Percentiles rank a stretch among this genome's conserved stretches.
Conservation (phyloP, 139 green algal species). For the Spirogloea muscicola region DNA sequence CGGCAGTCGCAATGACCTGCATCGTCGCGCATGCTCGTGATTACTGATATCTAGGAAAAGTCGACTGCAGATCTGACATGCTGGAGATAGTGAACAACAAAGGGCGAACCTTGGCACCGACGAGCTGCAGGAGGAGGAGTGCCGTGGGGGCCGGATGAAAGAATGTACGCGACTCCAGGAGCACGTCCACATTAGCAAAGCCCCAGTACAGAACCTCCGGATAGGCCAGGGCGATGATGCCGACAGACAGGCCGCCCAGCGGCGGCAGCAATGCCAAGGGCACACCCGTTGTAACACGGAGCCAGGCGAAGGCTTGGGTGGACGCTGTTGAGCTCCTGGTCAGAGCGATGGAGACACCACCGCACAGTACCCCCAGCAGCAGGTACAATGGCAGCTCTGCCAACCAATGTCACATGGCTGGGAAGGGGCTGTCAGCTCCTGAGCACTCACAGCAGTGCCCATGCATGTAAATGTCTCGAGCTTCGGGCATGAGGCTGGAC, state of each 20-base stretch:
- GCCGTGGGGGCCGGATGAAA: neutral
- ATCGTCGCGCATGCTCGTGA: too few species aligned
- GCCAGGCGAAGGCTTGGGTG: conserved; percentile 2
- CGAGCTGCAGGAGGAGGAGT: conserved; percentile 68
- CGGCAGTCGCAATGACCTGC: conserved; percentile 77
- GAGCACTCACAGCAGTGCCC: too few species aligned
- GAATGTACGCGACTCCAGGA: conserved; percentile 52
- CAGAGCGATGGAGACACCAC: conserved; percentile 49
- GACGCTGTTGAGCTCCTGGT: neutral
- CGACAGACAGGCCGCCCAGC: conserved; percentile 64
- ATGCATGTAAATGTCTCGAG: too few species aligned
- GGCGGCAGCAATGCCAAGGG: conserved; percentile 47
- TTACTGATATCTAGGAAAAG: too few species aligned
- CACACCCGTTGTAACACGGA: neutral
- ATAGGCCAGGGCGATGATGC: conserved; percentile 60
- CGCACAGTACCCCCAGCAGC: conserved; percentile 64
- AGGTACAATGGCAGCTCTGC: conserved; percentile 73
- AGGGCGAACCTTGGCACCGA: conserved; percentile 76
- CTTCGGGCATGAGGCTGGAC: too few species aligned
- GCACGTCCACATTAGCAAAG: conserved; percentile 73
- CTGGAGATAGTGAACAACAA: too few species aligned
- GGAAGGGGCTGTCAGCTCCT: too few species aligned
- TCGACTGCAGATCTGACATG: too few species aligned
- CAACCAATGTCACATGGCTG: too few species aligned
- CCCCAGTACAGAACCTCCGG: conserved; percentile 79